Conservation (phyloP, 768 basidiomycete species). For the Stropharia rugosoannulata region DNA sequence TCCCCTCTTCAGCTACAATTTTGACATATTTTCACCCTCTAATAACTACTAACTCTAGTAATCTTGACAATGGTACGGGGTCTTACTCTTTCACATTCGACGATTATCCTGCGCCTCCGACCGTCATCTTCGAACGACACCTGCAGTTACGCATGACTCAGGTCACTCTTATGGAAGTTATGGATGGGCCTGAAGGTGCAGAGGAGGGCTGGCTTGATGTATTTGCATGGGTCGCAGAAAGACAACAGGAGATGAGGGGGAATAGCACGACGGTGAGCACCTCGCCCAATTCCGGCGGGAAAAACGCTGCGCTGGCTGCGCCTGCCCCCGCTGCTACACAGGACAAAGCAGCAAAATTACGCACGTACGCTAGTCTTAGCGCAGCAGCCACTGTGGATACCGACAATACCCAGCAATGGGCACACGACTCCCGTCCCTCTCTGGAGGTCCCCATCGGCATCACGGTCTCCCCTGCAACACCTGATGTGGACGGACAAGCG, state of each 20-base stretch:
- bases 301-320: constrained; percentile 1
- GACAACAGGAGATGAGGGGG: constrained; percentile 13
- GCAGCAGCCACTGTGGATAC: not conserved
- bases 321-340: not conserved
- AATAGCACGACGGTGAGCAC: not conserved
- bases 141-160: constrained; percentile 87
- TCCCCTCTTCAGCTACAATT: constrained; percentile 38
- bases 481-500: constrained; percentile 22
- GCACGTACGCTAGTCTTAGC: constrained; percentile 3
- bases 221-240: constrained; percentile 83
- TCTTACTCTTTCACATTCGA: constrained; percentile 20
- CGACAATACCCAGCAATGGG: not conserved
- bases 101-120: constrained; percentile 39
- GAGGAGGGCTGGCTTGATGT: constrained; percentile 80
- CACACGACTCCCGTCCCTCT: constrained; percentile 1
- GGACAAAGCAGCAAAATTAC: constrained; percentile 1
- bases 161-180: constrained; percentile 74
- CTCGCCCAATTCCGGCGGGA: constrained; percentile 10
- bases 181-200: constrained; percentile 85
- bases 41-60: too few relatives aligned
- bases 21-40: constrained; percentile 12
- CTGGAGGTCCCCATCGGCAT: constrained; percentile 41
- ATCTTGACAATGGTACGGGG: not conserved
- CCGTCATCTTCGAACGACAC: constrained; percentile 72
- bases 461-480: constrained; percentile 63